Conservation (phyloP, 768 basidiomycete species). For the Omphalotus guepiniiformis region DNA sequence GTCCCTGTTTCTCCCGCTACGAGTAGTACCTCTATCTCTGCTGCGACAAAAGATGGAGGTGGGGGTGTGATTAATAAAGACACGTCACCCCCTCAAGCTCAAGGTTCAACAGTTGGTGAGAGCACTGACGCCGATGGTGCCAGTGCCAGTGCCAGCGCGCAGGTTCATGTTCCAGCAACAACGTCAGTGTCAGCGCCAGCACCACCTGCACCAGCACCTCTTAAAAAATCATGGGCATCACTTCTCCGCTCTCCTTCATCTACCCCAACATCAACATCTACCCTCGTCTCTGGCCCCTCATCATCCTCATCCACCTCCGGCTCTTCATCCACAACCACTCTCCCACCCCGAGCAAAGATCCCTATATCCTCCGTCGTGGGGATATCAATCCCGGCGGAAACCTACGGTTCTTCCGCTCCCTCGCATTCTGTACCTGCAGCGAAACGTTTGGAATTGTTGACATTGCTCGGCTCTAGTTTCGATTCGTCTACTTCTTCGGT, state of each 20-base stretch:
- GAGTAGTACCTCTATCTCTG: conserved; percentile 12
- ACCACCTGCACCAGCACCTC: conserved; percentile 24
- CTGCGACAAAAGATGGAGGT: background rate
- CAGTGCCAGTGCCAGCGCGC: conserved; percentile 5
- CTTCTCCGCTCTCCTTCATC: conserved; percentile 51
- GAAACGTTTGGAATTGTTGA: conserved; percentile 48
- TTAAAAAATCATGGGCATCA: conserved; percentile 76
- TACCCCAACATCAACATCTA: no score
- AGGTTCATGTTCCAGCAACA: conserved; percentile 7
- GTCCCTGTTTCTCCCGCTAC: conserved; percentile 24
- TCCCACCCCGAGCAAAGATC: conserved; percentile 27
- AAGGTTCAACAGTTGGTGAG: background rate
- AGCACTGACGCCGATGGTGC: background rate
- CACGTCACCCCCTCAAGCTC: conserved; percentile 7
- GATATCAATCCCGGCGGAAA: conserved; percentile 62
- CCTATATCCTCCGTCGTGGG: conserved; percentile 68
- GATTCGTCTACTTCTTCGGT: conserved; percentile 20
- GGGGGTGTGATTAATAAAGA: no score
- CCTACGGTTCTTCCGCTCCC: conserved; percentile 17
- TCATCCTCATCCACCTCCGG: conserved; percentile 18
- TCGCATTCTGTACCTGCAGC: conserved; percentile 25
- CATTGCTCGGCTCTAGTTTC: conserved; percentile 39
- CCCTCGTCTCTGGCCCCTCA: conserved; percentile 24
- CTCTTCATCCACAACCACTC: conserved; percentile 29
- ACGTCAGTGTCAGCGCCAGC: conserved; percentile 14